Conservation (phyloP, 108 stramenopile species). For the Cyclotella kingstonii region DNA sequence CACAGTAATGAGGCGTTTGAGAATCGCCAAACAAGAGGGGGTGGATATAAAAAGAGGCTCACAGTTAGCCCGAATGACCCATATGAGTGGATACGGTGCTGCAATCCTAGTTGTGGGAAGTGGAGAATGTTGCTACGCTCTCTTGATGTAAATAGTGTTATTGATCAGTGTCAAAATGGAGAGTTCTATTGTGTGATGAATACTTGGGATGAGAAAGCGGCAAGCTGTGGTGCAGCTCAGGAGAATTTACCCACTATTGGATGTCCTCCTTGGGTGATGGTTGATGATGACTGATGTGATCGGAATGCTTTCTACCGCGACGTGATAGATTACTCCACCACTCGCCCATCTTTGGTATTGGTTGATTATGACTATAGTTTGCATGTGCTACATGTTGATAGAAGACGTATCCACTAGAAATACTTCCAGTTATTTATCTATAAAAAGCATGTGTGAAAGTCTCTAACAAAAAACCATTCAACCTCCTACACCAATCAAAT, state of each 20-base stretch:
- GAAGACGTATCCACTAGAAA: background rate
- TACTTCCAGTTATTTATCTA: background rate
- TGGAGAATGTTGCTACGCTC: slow-evolving; percentile 76
- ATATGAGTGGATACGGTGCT: slow-evolving; percentile 88
- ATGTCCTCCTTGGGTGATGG: slow-evolving; percentile 86
- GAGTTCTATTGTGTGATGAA: slow-evolving; percentile 95
- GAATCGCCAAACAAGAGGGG: slow-evolving; percentile 68
- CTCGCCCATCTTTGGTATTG: background rate
- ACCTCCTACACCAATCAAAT: slow-evolving; percentile 27
- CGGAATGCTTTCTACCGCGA: background rate
- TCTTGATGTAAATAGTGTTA: slow-evolving; percentile 75
- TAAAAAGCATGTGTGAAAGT: slow-evolving; percentile 4
- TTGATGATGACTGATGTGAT: slow-evolving; percentile 44
- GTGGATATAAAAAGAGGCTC: slow-evolving; percentile 26
- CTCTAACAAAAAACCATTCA: slow-evolving; percentile 23
- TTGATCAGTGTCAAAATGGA: slow-evolving; percentile 61
- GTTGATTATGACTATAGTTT: no score
- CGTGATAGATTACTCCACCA: no score
- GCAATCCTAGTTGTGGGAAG: slow-evolving; percentile 84
- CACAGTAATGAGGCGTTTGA: slow-evolving; percentile 82
- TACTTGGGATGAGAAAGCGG: slow-evolving; percentile 88
- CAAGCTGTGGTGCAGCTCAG: slow-evolving; percentile 86
- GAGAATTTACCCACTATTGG: slow-evolving; percentile 85
- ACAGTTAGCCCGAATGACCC: slow-evolving; percentile 67
- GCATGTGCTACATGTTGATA: background rate